phyloP scores from a whole-genome alignment of 1,284 basidiomycete species.

The Moniliophthora roreri region DNA sequence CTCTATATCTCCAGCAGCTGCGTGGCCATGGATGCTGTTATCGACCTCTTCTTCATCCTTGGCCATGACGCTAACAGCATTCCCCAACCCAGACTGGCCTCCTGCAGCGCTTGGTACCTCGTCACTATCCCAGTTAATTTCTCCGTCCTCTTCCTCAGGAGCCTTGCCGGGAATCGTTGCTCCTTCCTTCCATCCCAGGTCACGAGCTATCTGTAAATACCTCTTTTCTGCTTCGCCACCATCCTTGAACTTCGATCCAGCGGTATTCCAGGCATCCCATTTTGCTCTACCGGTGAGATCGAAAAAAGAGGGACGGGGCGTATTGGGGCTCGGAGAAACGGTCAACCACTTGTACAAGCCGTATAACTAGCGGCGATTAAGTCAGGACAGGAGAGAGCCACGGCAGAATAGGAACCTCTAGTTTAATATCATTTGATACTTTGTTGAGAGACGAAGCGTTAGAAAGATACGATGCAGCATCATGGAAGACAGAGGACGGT shows the following conservation, averaged over 20 bases:
- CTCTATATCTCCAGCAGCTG: slow-evolving; percentile 55
- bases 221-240: slow-evolving; percentile 49
- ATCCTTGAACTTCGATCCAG: slow-evolving; percentile 50
- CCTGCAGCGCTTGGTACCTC: slow-evolving; percentile 25
- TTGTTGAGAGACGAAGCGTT: slow-evolving; percentile 49
- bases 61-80: slow-evolving; percentile 62
- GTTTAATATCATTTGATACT: slow-evolving; percentile 59
- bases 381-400: slow-evolving; percentile 25
- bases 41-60: slow-evolving; percentile 33
- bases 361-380: slow-evolving; percentile 63
- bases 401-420: slow-evolving; percentile 59
- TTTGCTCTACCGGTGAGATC: slow-evolving; percentile 82
- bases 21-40: slow-evolving; percentile 61
- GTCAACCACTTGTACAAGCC: slow-evolving; percentile 82
- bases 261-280: slow-evolving; percentile 80
- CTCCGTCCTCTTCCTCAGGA: slow-evolving; percentile 28
- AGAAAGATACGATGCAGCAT: slow-evolving; percentile 67
- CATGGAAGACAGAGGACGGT: slow-evolving; percentile 52
- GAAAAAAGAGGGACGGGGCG: slow-evolving; percentile 76
- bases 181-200: slow-evolving; percentile 66
- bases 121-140: slow-evolving; percentile 38
- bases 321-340: slow-evolving; percentile 51
- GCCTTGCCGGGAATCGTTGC: slow-evolving; percentile 14
- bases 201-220: slow-evolving; percentile 71
- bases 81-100: slow-evolving; percentile 53